Evolutionary conservation across 345 rosid species (phyloP).

Genomic region (Gossypium thurberi): DNA sequence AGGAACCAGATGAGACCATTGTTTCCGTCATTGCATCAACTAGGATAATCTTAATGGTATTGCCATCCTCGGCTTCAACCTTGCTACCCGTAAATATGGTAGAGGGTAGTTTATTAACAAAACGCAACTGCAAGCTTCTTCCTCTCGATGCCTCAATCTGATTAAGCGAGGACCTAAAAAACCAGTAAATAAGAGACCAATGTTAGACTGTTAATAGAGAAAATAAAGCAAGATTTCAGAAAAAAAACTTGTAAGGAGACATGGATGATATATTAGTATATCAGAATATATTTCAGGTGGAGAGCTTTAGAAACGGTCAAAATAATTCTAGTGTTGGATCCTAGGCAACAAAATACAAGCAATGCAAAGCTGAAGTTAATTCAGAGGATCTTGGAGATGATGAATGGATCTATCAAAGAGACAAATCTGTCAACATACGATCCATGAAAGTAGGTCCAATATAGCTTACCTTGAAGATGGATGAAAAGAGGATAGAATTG

Average conservation of each 20-base stretch:
- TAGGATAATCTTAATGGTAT: constrained; percentile 35
- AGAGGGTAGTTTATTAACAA: constrained; percentile 27
- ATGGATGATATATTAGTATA: neutral
- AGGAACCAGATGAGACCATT: constrained; percentile 34
- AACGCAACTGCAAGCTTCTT: constrained; percentile 35
- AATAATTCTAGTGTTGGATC: neutral
- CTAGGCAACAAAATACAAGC: neutral
- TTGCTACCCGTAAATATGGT: constrained; percentile 55
- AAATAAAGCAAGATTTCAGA: neutral
- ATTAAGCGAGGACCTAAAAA: constrained; percentile 22
- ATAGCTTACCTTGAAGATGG: constrained; percentile 31
- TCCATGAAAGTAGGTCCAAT: neutral
- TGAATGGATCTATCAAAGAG: neutral
- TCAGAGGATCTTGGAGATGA: neutral
- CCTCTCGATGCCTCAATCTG: constrained; percentile 27
- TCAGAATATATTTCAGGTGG: neutral
- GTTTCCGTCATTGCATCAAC: constrained; percentile 35
- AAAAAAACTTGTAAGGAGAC: neutral
- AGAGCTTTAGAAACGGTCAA: neutral
- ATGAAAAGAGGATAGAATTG: constrained; percentile 2
- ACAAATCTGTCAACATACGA: neutral
- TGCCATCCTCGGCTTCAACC: constrained; percentile 40
- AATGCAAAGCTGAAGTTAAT: neutral
- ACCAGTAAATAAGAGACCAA: neutral
- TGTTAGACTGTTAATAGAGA: neutral